Percentiles rank a stretch among this genome's conserved stretches.
Conservation (phyloP, 371 early-diverging fungal species). For the Syncephalastrum contaminatum region DNA sequence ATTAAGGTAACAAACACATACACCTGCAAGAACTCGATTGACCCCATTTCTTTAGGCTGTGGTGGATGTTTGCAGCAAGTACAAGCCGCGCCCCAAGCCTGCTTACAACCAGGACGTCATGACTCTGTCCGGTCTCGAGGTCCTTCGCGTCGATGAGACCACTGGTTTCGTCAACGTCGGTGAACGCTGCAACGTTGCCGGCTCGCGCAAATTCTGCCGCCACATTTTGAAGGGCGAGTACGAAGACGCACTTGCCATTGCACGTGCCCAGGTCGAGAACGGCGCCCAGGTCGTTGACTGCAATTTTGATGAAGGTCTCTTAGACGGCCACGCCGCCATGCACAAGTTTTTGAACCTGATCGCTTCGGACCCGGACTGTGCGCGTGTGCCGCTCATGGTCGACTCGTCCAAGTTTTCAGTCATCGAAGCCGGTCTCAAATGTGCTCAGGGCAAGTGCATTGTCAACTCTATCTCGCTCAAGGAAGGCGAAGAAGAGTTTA, state of each 20-base stretch:
- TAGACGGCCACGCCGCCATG: conserved; percentile 93
- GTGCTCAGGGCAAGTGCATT: conserved; percentile 94
- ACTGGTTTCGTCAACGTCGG: conserved; percentile 93
- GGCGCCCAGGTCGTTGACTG: conserved; percentile 93
- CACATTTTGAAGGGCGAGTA: conserved; percentile 87
- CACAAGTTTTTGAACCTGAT: conserved; percentile 87
- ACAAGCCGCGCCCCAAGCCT: conserved; percentile 73
- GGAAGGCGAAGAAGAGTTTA: conserved; percentile 91
- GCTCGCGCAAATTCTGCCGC: conserved; percentile 89
- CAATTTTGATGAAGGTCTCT: conserved; percentile 94
- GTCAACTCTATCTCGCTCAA: conserved; percentile 95
- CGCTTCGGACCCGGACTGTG: conserved; percentile 93
- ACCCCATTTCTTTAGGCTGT: conserved; percentile 55
- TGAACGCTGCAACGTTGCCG: conserved; percentile 95
- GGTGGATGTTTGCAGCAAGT: conserved; percentile 70
- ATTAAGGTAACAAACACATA: conserved; percentile 55
- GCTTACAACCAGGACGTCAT: conserved; percentile 64
- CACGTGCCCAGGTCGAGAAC: conserved; percentile 88
- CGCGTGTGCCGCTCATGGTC: conserved; percentile 86
- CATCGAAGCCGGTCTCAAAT: conserved; percentile 91
- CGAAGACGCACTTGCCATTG: conserved; percentile 92
- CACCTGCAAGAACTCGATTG: not conserved
- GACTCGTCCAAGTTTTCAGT: conserved; percentile 97
- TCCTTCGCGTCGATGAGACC: conserved; percentile 68
- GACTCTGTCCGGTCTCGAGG: conserved; percentile 85